phyloP scores from a whole-genome alignment of 495 filamentous ascomycete genomes.

The Neurospora discreta region DNA sequence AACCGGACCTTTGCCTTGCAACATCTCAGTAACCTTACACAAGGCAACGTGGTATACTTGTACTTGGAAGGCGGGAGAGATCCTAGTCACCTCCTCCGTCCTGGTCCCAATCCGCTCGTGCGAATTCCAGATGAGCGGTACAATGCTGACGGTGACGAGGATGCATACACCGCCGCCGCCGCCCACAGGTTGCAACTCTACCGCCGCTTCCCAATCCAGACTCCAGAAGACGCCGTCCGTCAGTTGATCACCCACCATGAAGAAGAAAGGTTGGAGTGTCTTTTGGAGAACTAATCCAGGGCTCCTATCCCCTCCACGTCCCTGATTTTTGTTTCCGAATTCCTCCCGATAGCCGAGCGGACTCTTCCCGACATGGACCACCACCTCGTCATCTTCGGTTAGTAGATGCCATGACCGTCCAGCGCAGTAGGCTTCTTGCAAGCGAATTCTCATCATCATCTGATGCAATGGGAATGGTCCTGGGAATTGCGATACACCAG shows the following conservation, averaged over 20 bases:
- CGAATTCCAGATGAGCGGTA: not conserved
- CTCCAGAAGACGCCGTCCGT: not conserved
- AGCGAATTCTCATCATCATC: not conserved
- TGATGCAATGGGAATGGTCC: not conserved
- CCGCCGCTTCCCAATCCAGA: not conserved
- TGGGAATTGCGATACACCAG: not conserved
- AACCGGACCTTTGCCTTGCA: not conserved
- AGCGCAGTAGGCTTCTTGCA: not conserved
- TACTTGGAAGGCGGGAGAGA: not conserved
- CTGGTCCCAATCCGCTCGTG: not conserved
- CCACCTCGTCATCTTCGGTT: too few relatives aligned
- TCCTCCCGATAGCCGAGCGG: not conserved
- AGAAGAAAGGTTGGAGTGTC: not conserved
- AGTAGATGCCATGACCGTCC: not conserved
- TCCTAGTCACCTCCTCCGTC: not conserved
- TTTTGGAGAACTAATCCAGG: not conserved
- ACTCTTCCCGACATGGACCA: too few relatives aligned
- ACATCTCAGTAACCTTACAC: not conserved
- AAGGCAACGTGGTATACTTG: not conserved
- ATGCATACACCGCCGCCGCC: not conserved
- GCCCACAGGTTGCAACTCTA: not conserved
- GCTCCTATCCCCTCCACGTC: not conserved
- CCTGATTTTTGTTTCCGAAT: not conserved
- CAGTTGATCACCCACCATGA: not conserved
- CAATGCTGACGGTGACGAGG: not conserved